Base-by-base conservation (phyloP, 2,329 filamentous ascomycete species). In the Anthostomella pinea region DNA sequence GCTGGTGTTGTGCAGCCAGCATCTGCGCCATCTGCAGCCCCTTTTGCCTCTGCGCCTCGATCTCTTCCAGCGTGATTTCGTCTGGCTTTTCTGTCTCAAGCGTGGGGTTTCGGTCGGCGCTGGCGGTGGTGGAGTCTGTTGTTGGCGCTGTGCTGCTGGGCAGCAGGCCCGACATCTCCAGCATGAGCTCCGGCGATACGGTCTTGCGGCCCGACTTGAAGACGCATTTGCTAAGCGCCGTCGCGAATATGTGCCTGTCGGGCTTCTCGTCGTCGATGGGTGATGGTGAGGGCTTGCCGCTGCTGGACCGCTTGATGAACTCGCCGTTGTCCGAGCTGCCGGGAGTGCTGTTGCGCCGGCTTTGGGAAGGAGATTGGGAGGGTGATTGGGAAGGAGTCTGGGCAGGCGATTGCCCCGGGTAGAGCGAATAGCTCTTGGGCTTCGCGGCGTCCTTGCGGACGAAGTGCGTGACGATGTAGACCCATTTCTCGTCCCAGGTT, bases 181-280 rank as follows among this genome's bases (percentile, higher is more conserved):
- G 61, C 33, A 83, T 75, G 31, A 75, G 65, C 52, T 81, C 80
- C 1, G 83, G 81, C 9, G 77, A 69, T 6, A 87, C 72, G 0
- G 83, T 87, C 47, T 82, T 66, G 13, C 83, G 67, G 2, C 75
- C 76, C 46, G 72, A 71, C 56, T 80, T 81, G 46, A 76, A 71
- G 6, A 79, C 76, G 46, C 78, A 81, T 57, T 79, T 79, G 49
- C 69, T 73, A 30, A 79, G 46, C 0, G 68, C 70, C 3, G 70
- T 70, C 1, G 77, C 77, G 26, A 72, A 66, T 16, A 78, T 46
- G n/a, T 49, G 37, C 13, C 45, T 50, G 2, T 48, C 41, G 6
- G 45, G 33, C n/a, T 28, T 22, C 18, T 51, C 43, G 30, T 21
- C 25, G 10, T 41, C 39, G 22, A 22, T 26, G 15, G n/a, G 16